These are phyloP conservation scores for Sugiyamaella floridensis DNA, from an alignment of 805 yeast species.

Conservation along the genomic window DNA sequence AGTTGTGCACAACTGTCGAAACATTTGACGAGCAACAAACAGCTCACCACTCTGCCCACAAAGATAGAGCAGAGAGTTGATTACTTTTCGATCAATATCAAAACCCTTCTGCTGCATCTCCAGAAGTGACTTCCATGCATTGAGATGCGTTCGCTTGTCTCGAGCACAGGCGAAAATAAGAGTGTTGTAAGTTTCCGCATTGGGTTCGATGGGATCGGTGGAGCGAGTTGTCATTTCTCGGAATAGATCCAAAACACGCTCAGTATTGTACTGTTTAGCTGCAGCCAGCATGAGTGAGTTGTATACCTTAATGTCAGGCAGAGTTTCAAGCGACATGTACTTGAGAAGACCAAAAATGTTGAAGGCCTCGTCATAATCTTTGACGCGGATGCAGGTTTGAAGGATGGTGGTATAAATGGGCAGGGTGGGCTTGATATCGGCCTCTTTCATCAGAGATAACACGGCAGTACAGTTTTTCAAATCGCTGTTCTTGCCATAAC, in stretches of 20 bases:
- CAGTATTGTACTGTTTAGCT: constrained; percentile 54
- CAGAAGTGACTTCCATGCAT: constrained; percentile 75
- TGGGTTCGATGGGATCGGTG: constrained; percentile 34
- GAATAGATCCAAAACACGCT: constrained; percentile 68
- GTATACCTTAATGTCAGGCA: constrained; percentile 65
- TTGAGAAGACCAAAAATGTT: constrained; percentile 80
- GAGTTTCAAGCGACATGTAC: constrained; percentile 56
- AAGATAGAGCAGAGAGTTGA: constrained; percentile 65
- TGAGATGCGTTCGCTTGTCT: constrained; percentile 38
- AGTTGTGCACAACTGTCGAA: constrained; percentile 26
- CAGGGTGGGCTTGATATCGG: constrained; percentile 10
- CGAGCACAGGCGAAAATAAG: constrained; percentile 65
- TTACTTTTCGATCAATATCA: constrained; percentile 36
- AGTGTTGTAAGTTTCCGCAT: constrained; percentile 42
- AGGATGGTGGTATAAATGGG: constrained; percentile 49
- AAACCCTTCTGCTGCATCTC: constrained; percentile 44
- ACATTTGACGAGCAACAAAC: constrained; percentile 55
- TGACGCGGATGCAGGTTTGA: constrained; percentile 50
- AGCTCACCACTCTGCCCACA: constrained; percentile 80
- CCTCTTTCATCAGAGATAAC: constrained; percentile 12
- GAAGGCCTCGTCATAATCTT: constrained; percentile 52
- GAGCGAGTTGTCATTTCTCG: constrained; percentile 51
- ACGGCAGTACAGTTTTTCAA: constrained; percentile 18
- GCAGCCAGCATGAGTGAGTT: constrained; percentile 64
- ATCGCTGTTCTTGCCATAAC: constrained; percentile 24